Base-by-base conservation (phyloP, 2,329 filamentous ascomycete species). In the Colletotrichum scovillei region DNA sequence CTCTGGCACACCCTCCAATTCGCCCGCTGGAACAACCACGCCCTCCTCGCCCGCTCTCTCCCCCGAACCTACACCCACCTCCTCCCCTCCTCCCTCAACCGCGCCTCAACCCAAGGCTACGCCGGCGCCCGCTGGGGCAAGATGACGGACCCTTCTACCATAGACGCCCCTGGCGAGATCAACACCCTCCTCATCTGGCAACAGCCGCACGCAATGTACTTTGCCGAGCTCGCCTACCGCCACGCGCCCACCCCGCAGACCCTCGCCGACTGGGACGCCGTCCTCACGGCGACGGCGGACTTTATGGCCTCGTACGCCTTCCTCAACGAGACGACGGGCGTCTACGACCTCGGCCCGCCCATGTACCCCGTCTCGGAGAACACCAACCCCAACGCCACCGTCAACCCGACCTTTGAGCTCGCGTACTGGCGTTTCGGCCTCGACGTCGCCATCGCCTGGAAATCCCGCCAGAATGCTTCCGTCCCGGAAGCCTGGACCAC, bases 131-230 rank as follows among this genome's bases (percentile, higher is more conserved):
- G 85, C 26, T 83, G 76, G 86, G 87, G 74, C 57, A 88, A 80
- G 66, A 80, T 80, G 79, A 79, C 78, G 0, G 78, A 84, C 77
- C 87, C 88, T 0, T 86, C 84, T 0, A 88, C 89, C 30, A 82
- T 87, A 12, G 88, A 85, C 59, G 87, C 88, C 1, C 89, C 90
- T 0, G 90, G 90, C 2, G 87, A 89, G 74, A 91, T 91, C 77
- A 92, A 92, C 78, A 87, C 86, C 11, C 81, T 92, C 1, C 81
- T 92, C 3, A 88, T 91, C 69, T 92, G 90, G 90, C 90, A 92
- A 76, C 90, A 91, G 76, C 89, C 89, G 8, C 90, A 92, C 77
- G 84, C 87, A 0, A 88, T 91, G 83, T 89, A 89, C 77, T 89
- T 91, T 76, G 90, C 89, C 0, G 89, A 90, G 78, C 80, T 87